phyloP scores from a whole-genome alignment of 2,329 filamentous ascomycete genomes.

The Pyricularia sp. region DNA sequence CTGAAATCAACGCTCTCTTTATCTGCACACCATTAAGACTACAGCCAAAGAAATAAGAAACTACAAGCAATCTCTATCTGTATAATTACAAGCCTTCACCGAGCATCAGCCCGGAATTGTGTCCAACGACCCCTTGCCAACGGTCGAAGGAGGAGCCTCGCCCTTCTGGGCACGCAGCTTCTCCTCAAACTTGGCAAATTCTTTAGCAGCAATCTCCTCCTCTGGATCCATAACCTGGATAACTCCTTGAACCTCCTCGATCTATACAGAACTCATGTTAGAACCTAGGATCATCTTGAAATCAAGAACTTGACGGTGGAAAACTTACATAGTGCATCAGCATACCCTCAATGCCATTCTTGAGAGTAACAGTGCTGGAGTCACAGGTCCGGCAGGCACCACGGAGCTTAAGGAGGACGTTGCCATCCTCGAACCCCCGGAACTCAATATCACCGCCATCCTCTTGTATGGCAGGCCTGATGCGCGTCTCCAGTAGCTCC shows the following conservation, averaged over 20 bases:
- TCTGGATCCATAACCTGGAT: slow-evolving; percentile 85
- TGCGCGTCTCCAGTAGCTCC: slow-evolving; percentile 89
- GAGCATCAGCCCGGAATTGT: slow-evolving; percentile 22
- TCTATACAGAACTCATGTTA: slow-evolving; percentile 38
- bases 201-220: slow-evolving; percentile 75
- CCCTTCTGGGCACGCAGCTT: slow-evolving; percentile 53
- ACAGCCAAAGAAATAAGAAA: neutral
- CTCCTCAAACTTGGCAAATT: slow-evolving; percentile 94
- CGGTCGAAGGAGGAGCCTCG: slow-evolving; percentile 24
- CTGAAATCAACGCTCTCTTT: neutral
- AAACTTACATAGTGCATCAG: slow-evolving; percentile 82
- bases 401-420: slow-evolving; percentile 77
- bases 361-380: slow-evolving; percentile 90
- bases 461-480: slow-evolving; percentile 92
- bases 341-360: slow-evolving; percentile 98
- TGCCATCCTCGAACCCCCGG: slow-evolving; percentile 76
- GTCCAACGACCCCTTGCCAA: slow-evolving; percentile 28
- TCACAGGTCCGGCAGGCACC: slow-evolving; percentile 95
- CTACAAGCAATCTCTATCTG: neutral
- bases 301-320: neutral
- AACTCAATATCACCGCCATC: slow-evolving; percentile 98
- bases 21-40: neutral
- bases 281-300: neutral
- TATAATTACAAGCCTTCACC: slow-evolving; percentile 4
- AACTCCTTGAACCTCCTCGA: slow-evolving; percentile 91